Percentiles rank a stretch among this genome's conserved stretches.
phyloP scores from a whole-genome alignment of 495 filamentous ascomycete species.

The Astrothelium subdiscretum region DNA sequence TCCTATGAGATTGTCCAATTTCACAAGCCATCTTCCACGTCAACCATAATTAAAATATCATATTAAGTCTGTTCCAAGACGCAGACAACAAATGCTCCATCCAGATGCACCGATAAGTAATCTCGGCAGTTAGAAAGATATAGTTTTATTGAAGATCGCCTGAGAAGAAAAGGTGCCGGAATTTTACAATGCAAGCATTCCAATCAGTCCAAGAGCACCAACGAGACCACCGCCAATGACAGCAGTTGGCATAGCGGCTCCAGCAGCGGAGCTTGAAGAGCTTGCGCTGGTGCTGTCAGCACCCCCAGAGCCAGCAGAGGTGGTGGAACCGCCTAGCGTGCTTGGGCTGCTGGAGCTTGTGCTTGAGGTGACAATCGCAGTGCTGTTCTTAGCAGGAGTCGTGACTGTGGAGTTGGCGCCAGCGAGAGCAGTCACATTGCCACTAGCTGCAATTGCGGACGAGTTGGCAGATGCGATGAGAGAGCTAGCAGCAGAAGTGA shows the following conservation, averaged over 20 bases:
- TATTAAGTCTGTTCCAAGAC: not conserved
- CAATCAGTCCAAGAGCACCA: slow-evolving; percentile 27
- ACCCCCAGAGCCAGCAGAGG: slow-evolving; percentile 3
- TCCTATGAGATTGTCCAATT: not conserved
- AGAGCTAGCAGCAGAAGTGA: slow-evolving; percentile 4
- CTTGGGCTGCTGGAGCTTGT: slow-evolving; percentile 1
- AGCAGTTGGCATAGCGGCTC: slow-evolving; percentile 23
- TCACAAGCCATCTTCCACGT: not conserved
- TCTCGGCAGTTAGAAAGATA: not conserved
- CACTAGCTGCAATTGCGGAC: not conserved
- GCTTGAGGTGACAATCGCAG: not conserved
- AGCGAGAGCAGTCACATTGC: slow-evolving; percentile 4
- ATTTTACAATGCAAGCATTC: slow-evolving; percentile 29
- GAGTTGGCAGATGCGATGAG: slow-evolving; percentile 1
- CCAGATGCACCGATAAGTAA: not conserved
- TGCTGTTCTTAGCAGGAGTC: not conserved
- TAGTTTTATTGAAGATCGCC: not conserved
- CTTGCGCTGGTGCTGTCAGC: slow-evolving; percentile 4
- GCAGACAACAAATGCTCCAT: not conserved
- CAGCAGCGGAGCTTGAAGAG: slow-evolving; percentile 15
- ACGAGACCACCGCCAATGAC: slow-evolving; percentile 25
- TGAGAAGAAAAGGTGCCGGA: too few species aligned
- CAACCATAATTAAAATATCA: not conserved
- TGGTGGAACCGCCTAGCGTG: not conserved
- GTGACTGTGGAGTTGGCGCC: slow-evolving; percentile 1